Percentiles rank a stretch among this genome's conserved stretches.
Evolutionary conservation across 495 filamentous ascomycete species (phyloP).

Genomic region (Aspergillus funiculosus): DNA sequence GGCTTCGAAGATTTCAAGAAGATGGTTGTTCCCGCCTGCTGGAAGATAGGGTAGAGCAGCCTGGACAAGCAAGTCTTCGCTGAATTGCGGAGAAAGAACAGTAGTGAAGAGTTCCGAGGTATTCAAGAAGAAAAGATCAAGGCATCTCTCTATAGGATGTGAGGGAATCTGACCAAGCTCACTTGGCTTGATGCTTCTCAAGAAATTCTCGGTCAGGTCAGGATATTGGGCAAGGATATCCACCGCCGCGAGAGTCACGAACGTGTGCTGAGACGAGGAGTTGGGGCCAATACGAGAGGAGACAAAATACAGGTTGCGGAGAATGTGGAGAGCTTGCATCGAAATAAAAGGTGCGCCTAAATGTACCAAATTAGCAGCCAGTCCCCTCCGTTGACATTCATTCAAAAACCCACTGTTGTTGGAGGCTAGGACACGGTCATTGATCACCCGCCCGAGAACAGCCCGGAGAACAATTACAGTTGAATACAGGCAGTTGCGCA

Average conservation of each 20-base stretch:
- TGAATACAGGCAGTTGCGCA: conserved; percentile 75
- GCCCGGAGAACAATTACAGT: conserved; percentile 70
- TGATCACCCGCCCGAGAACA: conserved; percentile 61
- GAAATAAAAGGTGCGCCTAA: conserved; percentile 64
- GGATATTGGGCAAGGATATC: conserved; percentile 79
- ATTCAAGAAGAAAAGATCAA: conserved; percentile 91
- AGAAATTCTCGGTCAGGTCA: conserved; percentile 60
- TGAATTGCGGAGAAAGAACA: conserved; percentile 55
- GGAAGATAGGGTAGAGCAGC: conserved; percentile 74
- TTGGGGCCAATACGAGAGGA: conserved; percentile 69
- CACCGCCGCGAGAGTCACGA: conserved; percentile 81
- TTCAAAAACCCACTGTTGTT: conserved; percentile 49
- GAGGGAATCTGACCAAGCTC: conserved; percentile 59
- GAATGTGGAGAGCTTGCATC: conserved; percentile 67
- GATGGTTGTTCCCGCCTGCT: conserved; percentile 52
- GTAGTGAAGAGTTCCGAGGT: conserved; percentile 79
- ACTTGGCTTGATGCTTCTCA: conserved; percentile 55
- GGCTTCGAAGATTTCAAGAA: conserved; percentile 81
- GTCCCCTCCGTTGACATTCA: no score
- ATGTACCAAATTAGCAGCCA: no score
- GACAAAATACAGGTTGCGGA: conserved; percentile 84
- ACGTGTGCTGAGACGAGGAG: conserved; percentile 73
- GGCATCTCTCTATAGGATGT: conserved; percentile 69
- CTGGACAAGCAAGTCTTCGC: conserved; percentile 67
- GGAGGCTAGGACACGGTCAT: conserved; percentile 48